Percentiles rank a stretch among this genome's conserved stretches.
Evolutionary conservation across 2,329 filamentous ascomycete genomes (phyloP).

Genomic region (Cercospora brassicicola): DNA sequence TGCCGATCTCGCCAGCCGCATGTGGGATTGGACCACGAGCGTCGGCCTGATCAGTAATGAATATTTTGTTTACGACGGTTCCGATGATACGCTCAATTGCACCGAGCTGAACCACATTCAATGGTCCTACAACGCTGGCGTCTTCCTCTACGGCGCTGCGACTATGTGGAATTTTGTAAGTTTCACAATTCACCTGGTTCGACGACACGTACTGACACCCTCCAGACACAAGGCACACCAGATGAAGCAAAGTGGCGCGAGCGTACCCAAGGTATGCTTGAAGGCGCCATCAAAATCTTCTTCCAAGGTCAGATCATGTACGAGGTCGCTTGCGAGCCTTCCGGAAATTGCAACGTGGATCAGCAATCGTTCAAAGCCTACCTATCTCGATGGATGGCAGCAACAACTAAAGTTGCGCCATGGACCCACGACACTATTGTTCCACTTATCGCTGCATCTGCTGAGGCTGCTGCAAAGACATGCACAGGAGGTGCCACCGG

Average conservation of each 20-base stretch:
- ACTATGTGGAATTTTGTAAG: constrained; percentile 51
- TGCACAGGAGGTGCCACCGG: constrained; percentile 51
- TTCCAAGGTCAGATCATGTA: constrained; percentile 46
- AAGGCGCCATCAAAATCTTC: constrained; percentile 40
- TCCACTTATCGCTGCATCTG: constrained; percentile 55
- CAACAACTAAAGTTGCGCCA: constrained; percentile 59
- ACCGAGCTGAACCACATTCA: constrained; percentile 46
- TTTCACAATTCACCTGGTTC: background rate
- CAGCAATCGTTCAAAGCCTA: constrained; percentile 50
- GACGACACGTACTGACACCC: constrained; percentile 1
- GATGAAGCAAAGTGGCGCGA: constrained; percentile 27
- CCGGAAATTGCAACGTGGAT: constrained; percentile 47
- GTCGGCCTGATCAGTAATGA: constrained; percentile 57
- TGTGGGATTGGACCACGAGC: constrained; percentile 40
- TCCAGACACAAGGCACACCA: constrained; percentile 27
- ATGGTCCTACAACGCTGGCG: constrained; percentile 51
- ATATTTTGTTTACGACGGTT: constrained; percentile 50
- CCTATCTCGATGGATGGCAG: constrained; percentile 55
- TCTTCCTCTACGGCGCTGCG: constrained; percentile 49
- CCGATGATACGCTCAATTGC: constrained; percentile 48
- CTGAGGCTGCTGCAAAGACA: constrained; percentile 54
- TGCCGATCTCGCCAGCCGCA: constrained; percentile 58
- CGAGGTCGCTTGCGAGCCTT: constrained; percentile 49
- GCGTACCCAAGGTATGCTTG: constrained; percentile 31
- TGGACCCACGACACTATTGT: constrained; percentile 55